Conservation (phyloP, 78 protist genomes). For the Polysphondylium violaceum region DNA sequence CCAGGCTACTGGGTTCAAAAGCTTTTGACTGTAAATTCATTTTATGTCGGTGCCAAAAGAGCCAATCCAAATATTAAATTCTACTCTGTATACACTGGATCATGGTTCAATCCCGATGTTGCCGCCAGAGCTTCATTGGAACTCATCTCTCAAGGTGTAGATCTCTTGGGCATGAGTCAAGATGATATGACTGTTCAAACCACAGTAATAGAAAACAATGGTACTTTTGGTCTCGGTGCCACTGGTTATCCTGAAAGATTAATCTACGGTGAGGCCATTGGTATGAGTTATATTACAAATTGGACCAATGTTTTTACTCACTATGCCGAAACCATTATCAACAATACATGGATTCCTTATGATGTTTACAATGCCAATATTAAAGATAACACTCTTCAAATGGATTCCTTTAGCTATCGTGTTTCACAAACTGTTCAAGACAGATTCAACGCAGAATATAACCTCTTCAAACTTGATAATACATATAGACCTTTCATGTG, state of each 20-base stretch:
- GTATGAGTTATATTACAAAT: not conserved
- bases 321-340: not conserved
- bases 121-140: not conserved
- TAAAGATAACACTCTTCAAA: not conserved
- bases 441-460: not conserved
- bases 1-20: slow-evolving; percentile 18
- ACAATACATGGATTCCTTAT: not conserved
- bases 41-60: slow-evolving; percentile 29
- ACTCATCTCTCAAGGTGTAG: slow-evolving; percentile 3
- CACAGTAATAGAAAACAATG: not conserved
- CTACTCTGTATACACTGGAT: not conserved
- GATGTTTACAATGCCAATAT: not conserved
- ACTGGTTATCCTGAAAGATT: slow-evolving; percentile 32
- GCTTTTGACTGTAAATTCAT: slow-evolving; percentile 25
- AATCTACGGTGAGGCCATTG: not conserved
- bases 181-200: slow-evolving; percentile 55
- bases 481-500: slow-evolving; percentile 3
- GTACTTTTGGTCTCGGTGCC: slow-evolving; percentile 4
- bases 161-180: slow-evolving; percentile 18
- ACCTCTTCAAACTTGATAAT: not conserved
- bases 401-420: slow-evolving; percentile 5
- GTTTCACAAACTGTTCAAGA: not conserved
- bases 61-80: slow-evolving; percentile 4
- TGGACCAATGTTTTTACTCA: slow-evolving; percentile 24
- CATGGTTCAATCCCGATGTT: slow-evolving; percentile 37